Conservation (phyloP, 2,329 filamentous ascomycete species). For the Paracoccidioides brasiliensis region DNA sequence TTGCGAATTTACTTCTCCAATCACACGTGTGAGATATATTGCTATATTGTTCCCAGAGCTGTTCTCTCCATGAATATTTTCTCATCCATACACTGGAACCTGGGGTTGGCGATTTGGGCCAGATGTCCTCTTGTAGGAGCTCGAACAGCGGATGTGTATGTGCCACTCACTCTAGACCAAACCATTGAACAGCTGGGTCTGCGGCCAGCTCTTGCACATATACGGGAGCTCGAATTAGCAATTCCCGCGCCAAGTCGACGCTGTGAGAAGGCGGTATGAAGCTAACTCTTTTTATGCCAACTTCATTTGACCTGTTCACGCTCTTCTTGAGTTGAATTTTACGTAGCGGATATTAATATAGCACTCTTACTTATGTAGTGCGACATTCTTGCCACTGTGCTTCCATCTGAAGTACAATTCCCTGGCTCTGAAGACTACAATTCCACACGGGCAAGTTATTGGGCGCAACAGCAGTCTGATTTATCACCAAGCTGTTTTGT, state of each 20-base stretch:
- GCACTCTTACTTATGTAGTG: neutral
- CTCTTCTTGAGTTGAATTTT: neutral
- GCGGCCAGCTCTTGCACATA: neutral
- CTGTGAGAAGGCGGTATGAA: neutral
- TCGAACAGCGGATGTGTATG: neutral
- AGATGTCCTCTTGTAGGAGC: neutral
- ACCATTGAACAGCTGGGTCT: slow-evolving; percentile 1
- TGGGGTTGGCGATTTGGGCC: neutral
- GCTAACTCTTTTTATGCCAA: neutral
- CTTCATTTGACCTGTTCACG: neutral
- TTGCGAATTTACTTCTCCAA: neutral
- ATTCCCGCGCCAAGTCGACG: neutral
- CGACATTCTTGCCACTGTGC: neutral
- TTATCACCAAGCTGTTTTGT: slow-evolving; percentile 1
- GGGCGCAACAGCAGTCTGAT: neutral
- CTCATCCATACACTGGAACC: neutral
- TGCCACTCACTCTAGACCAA: slow-evolving; percentile 2
- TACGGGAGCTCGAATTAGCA: neutral
- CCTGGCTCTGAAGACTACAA: neutral
- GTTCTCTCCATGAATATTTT: neutral
- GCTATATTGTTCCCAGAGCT: neutral
- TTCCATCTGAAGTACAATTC: slow-evolving; percentile 4
- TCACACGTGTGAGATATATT: neutral
- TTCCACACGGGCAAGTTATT: slow-evolving; percentile 4
- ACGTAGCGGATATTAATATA: neutral